Evolutionary conservation across 2,329 filamentous ascomycete genomes (phyloP).

Genomic region (Fusarium falciforme): DNA sequence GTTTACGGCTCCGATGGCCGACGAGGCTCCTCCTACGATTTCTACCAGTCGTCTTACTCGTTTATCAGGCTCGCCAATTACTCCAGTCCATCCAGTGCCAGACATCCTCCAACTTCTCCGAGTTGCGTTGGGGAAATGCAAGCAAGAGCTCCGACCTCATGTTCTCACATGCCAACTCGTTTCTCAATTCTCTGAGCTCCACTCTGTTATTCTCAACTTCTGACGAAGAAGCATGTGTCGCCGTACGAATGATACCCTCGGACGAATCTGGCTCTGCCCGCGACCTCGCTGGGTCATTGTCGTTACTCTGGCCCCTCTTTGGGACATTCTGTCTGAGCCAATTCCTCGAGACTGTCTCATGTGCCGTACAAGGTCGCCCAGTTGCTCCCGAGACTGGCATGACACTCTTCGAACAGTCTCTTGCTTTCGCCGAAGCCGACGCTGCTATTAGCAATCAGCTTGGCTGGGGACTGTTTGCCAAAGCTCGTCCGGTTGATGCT

Average conservation of each 20-base stretch:
- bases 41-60: slow-evolving; percentile 76
- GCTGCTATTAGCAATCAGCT: slow-evolving; percentile 85
- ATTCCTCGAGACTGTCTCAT: slow-evolving; percentile 88
- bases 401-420: slow-evolving; percentile 95
- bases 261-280: slow-evolving; percentile 61
- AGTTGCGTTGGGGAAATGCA: slow-evolving; percentile 76
- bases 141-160: slow-evolving; percentile 74
- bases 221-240: slow-evolving; percentile 79
- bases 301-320: slow-evolving; percentile 80
- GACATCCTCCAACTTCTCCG: slow-evolving; percentile 78
- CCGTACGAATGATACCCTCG: slow-evolving; percentile 75
- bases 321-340: slow-evolving; percentile 78
- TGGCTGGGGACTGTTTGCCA: slow-evolving; percentile 73
- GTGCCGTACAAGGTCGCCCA: slow-evolving; percentile 85
- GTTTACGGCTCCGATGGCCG: slow-evolving; percentile 80
- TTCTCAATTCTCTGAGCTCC: slow-evolving; percentile 79
- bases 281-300: slow-evolving; percentile 80
- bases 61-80: slow-evolving; percentile 74
- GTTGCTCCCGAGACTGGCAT: slow-evolving; percentile 90
- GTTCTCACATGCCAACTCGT: slow-evolving; percentile 75
- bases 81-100: slow-evolving; percentile 93
- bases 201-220: slow-evolving; percentile 77
- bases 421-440: slow-evolving; percentile 96
- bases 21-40: slow-evolving; percentile 77
- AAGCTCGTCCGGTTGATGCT: slow-evolving; percentile 53